Base-by-base conservation (phyloP, 768 basidiomycete species). In the Rhizopogon vinicolor region DNA sequence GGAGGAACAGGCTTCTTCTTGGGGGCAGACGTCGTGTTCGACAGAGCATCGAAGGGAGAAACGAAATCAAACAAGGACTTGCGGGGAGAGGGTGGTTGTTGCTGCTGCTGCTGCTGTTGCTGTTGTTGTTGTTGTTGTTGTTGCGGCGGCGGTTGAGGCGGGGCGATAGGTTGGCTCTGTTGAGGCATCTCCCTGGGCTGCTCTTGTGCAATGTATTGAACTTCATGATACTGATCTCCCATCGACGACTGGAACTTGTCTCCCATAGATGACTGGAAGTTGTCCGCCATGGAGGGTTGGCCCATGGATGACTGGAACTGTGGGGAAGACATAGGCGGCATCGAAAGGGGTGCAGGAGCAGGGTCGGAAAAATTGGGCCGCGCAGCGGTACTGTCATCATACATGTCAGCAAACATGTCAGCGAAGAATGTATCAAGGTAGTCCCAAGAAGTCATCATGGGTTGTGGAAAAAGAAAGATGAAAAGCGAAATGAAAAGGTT, bases 11-110 rank as follows among this genome's bases (percentile, higher is more conserved):
- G 83, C 66, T 89, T 90, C 67, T 90, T 89, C 75, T 87, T 88
- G 53, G 79, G 68, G 16, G 77, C 53, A 41, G 67, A 65, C 0
- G 65, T 35, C n/a, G 78, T 72, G 7, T 83, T 60, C n/a, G 71
- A 78, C 44, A 93, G 78, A 25, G 88, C 90, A 61, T 93, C 91
- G 62, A 93, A 92, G 2, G 91, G 86, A 48, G 89, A 91, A 49
- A 87, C 78, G 58, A 89, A 93, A 40, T 92, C 89, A 62, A 93
- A 93, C 80, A 91, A 83, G 48, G 89, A 87, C 68, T 87, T 86
- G 62, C 84, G 86, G 22, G 86, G 80, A 41, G 87, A 85, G 31
- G 89, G 81, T 0, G 86, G 83, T 3, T 80, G 74, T 55, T 76
- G 80, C 49, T 77, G 78, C 48, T 60, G 66, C 12, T 66, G 66